Percentiles rank a stretch among this genome's conserved stretches.
Evolutionary conservation across 768 basidiomycete genomes (phyloP).

Genomic region (Lyophyllum shimeji): DNA sequence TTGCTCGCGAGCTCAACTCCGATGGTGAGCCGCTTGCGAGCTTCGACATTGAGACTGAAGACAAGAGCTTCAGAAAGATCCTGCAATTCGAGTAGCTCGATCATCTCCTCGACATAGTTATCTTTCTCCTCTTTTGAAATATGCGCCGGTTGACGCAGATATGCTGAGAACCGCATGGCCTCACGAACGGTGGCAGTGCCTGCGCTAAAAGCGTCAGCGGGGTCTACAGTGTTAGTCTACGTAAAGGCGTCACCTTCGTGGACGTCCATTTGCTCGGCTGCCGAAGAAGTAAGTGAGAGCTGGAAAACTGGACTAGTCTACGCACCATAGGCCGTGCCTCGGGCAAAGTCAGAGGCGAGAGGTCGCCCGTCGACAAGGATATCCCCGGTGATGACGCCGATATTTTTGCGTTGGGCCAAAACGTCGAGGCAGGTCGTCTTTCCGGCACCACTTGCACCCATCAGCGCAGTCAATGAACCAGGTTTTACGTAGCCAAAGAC

Average conservation of each 20-base stretch:
- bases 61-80: slow-evolving; percentile 83
- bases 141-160: slow-evolving; percentile 72
- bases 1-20: slow-evolving; percentile 91
- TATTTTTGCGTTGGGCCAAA: slow-evolving; percentile 70
- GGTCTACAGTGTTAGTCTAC: not conserved
- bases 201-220: slow-evolving; percentile 2
- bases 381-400: slow-evolving; percentile 65
- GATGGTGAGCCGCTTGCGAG: slow-evolving; percentile 85
- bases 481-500: slow-evolving; percentile 82
- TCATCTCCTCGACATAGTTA: slow-evolving; percentile 77
- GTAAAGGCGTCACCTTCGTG: slow-evolving; percentile 51
- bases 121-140: slow-evolving; percentile 75
- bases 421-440: slow-evolving; percentile 80
- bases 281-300: slow-evolving; percentile 20
- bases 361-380: slow-evolving; percentile 66
- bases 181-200: slow-evolving; percentile 80
- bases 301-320: slow-evolving; percentile 21
- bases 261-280: slow-evolving; percentile 82
- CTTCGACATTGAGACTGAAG: slow-evolving; percentile 62
- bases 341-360: slow-evolving; percentile 51
- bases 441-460: slow-evolving; percentile 85
- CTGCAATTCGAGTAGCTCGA: slow-evolving; percentile 82
- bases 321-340: slow-evolving; percentile 76
- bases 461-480: slow-evolving; percentile 84
- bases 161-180: slow-evolving; percentile 82